Evolutionary conservation across 1,284 basidiomycete genomes (phyloP), one percentile per base, ranked within the genome.

Genomic region (Ganoderma meredithae): DNA sequence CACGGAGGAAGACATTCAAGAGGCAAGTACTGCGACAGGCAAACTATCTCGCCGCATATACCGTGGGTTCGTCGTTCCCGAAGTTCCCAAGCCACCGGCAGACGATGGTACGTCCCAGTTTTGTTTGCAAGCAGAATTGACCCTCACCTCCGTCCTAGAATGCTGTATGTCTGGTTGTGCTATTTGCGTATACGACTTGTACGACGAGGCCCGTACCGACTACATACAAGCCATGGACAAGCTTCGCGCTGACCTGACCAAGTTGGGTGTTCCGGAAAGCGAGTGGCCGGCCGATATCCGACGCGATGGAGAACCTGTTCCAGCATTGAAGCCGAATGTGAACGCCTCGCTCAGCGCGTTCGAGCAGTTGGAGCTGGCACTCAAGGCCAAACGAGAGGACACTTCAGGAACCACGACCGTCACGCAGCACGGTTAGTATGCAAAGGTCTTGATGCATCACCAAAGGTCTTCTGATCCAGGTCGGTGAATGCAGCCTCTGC

Each of bases 141-240:
- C 3, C 22, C 10, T 40, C 17, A 36, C 17, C 22, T 44, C 36
- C 17, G 22, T 15, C 60, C 9, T 22, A 95, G 94, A 95, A 80
- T 96, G 95, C 79, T 96, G 95, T 81, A 96, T 95, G 94, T 95
- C 93, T 10, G 94, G 94, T 39, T 97, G 95, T 75, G 93, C 94
- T 0, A 82, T 95, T 43, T 97, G 95, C 79, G 93, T 96, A 8
- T 93, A 96, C 78, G 95, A 95, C 73, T 81, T 96, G 33, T 95
- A 96, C 79, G 88, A 92, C 64, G 94, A 95, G 61, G 88, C 92
- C 0, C 79, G 95, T 3, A 82, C 84, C n/a, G 83, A 83, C 13
- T 95, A 95, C 79, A 85, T 86, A 41, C 81, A 84, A 8, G 83
- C 89, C 0, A 73, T 96, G 1, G 75, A 76, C 1, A 74, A 81